Evolutionary conservation across 495 filamentous ascomycete species (phyloP), one percentile per base, ranked within the genome.

Genomic region (Penicillium mononematosum): DNA sequence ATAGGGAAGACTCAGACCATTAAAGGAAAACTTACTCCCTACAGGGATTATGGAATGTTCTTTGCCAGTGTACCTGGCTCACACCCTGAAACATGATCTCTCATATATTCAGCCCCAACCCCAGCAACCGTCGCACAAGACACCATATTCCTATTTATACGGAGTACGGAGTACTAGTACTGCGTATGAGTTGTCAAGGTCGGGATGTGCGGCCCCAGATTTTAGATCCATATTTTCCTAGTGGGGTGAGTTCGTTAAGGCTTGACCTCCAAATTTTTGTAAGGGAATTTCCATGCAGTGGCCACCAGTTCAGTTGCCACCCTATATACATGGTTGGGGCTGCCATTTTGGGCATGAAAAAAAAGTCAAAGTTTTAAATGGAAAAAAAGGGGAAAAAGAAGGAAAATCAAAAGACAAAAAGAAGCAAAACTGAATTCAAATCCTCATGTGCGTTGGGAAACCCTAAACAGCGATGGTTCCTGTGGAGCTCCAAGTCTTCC

Each of bases 201-300:
- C 58, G 60, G 58, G 62, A 63, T 58, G 58, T 66, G 63, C 66
- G 66, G 66, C 66, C 66, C 66, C 66, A 68, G 66, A 62, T 68
- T 68, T 63, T 41, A 52, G 63, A 61, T 64, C 63, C 65, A 65
- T 68, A 17, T 39, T 39, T 39, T 39, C 2, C 19, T 36, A 50
- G 63, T 66, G 66, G 66, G 60, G 65, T 43, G 14, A n/a, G 31
- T 12, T 32, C 31, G 31, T 34, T 10, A 5, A 34, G 31, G 11
- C 11, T 34, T 12, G 31, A 34, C 31, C 9, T 31, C 36, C 7
- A 39, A 3, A 17, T 19, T 20, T 25, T 43, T 19, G 24, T 16
- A 16, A 27, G 32, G 34, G 17, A 29, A 38, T 5, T 39, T n/a
- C n/a, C n/a, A 38, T 24, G 14, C 12, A 36, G 5, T 24, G 17